Evolutionary conservation across 2,329 filamentous ascomycete genomes (phyloP), one percentile per base, ranked within the genome.

Genomic region (Aspergillus novoparasiticus): DNA sequence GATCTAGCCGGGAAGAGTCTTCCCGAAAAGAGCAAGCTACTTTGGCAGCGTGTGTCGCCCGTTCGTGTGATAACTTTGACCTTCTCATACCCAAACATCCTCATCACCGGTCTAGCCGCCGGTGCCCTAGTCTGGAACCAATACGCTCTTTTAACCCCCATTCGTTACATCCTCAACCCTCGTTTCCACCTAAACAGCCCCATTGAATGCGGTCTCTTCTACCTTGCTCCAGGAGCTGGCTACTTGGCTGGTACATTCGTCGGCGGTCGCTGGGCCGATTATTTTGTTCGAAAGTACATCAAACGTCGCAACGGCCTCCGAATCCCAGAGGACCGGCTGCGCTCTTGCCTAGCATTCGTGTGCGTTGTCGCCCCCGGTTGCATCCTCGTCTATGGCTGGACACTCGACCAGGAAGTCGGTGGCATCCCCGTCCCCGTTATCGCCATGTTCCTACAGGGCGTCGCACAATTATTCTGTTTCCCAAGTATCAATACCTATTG

Each of bases 401-500:
- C 80, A 2, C 81, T 88, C 6, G 83, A 88, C 62, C 83, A 84
- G 65, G 72, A 75, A 10, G 80, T 83, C 1, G 86, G 86, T 2
- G 86, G 85, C 0, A 79, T 88, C 2, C 79, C 85, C 0, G 71
- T 81, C 5, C 90, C 90, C 0, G 89, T 93, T 2, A 82, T 93
- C 9, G 86, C 87, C 69, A 89, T 94, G 82, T 93, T 93, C 72
- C 64, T 90, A 2, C 90, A 93, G 71, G 91, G 90, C 1, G 83
- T 93, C 0, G 89, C 87, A 0, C 90, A 93, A 75, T 79, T 93
- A 6, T 91, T 92, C 72, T 91, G 89, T 69, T 93, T 93, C 71
- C 90, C 90, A 0, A 87, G 85, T 55, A 75, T 94, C 65, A 93
- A 94, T 74, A 91, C 90, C 0, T 94, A 95, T 77, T 94, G 91